phyloP scores from a whole-genome alignment of 371 early-diverging fungal species.

The Basidiobolus meristosporus region DNA sequence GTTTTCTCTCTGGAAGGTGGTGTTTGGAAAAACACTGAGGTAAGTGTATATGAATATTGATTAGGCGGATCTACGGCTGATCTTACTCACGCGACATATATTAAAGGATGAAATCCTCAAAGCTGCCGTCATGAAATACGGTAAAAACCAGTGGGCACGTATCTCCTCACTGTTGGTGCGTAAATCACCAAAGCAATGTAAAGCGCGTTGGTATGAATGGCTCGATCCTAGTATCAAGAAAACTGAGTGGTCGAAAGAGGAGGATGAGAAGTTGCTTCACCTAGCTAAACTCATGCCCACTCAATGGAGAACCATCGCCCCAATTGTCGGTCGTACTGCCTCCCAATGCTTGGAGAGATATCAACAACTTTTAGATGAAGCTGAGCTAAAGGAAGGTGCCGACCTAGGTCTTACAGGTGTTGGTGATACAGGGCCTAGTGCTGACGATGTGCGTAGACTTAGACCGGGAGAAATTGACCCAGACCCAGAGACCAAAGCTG shows the following conservation, averaged over 20 bases:
- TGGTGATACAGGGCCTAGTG: conserved; percentile 53
- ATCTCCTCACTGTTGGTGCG: conserved; percentile 88
- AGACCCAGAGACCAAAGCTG: conserved; percentile 90
- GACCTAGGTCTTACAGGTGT: conserved; percentile 45
- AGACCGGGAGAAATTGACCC: conserved; percentile 95
- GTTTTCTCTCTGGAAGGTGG: too few relatives aligned
- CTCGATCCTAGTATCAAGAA: conserved; percentile 95
- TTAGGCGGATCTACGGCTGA: background rate
- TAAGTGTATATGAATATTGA: background rate
- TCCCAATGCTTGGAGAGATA: conserved; percentile 93
- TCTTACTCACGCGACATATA: background rate
- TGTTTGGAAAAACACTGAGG: conserved; percentile 77
- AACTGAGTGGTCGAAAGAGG: conserved; percentile 97
- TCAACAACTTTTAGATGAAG: conserved; percentile 87
- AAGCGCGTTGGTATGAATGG: conserved; percentile 98
- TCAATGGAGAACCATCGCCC: conserved; percentile 97
- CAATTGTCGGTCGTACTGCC: conserved; percentile 91
- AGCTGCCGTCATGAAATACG: conserved; percentile 94
- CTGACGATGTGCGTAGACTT: conserved; percentile 57
- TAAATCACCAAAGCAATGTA: conserved; percentile 95
- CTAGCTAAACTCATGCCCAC: conserved; percentile 97
- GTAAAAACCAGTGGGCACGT: conserved; percentile 97
- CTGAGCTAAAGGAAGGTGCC: conserved; percentile 51
- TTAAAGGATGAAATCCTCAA: conserved; percentile 86
- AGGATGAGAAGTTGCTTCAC: conserved; percentile 92